Evolutionary conservation across 305 asterid species (phyloP).

Genomic region (Withania somnifera): DNA sequence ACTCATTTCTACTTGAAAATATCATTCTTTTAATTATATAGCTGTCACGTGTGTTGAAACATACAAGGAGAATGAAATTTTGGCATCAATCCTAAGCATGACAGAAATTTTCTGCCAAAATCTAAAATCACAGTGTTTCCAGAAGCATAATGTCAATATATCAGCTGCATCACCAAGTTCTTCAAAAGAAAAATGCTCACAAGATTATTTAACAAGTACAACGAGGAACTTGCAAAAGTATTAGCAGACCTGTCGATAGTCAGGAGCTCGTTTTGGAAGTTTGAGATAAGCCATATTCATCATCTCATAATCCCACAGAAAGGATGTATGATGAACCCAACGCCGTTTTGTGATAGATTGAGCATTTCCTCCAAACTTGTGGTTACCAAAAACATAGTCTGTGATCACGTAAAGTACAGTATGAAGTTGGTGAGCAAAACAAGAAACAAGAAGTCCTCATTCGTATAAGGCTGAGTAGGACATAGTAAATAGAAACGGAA

Average conservation of each 20-base stretch:
- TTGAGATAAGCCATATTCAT: slow-evolving; percentile 77
- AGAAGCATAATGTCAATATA: not conserved
- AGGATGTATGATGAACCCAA: slow-evolving; percentile 93
- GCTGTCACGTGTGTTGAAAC: not conserved
- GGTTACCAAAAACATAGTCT: slow-evolving; percentile 85
- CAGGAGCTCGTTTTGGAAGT: slow-evolving; percentile 72
- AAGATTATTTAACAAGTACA: not conserved
- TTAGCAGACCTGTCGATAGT: slow-evolving; percentile 58
- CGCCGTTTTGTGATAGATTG: slow-evolving; percentile 75
- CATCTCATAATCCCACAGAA: slow-evolving; percentile 76
- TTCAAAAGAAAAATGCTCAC: not conserved
- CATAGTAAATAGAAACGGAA: not conserved
- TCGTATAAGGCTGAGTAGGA: not conserved
- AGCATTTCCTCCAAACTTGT: slow-evolving; percentile 94
- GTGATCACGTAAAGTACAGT: not conserved
- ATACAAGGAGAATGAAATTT: not conserved
- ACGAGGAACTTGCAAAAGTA: not conserved
- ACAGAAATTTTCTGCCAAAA: not conserved
- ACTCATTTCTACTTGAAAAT: not conserved
- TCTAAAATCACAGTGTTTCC: not conserved
- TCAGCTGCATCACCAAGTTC: not conserved
- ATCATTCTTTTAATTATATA: not conserved
- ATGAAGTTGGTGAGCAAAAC: not conserved
- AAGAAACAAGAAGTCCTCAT: not conserved
- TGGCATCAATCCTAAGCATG: not conserved